Evolutionary conservation across 306 rosid genomes (phyloP).

Genomic region (Mucuna pruriens): DNA sequence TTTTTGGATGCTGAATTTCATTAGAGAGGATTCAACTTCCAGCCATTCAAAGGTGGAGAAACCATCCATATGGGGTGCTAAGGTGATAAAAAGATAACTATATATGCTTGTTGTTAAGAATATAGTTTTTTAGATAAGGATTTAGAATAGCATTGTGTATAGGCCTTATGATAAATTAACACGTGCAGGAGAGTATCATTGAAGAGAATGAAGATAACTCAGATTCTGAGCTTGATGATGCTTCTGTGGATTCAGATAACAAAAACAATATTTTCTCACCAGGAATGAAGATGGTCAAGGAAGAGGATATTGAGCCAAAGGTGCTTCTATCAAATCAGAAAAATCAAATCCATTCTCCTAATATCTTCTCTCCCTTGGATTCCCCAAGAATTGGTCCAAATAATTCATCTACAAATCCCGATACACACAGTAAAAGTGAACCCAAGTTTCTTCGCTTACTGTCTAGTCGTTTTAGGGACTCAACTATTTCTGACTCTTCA

Average conservation of each 20-base stretch:
- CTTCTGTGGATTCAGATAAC: constrained; percentile 48
- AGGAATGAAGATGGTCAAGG: constrained; percentile 45
- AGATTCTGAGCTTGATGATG: constrained; percentile 61
- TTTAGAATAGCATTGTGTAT: constrained; percentile 13
- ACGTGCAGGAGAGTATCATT: constrained; percentile 58
- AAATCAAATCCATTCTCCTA: constrained; percentile 55
- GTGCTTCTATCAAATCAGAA: constrained; percentile 45
- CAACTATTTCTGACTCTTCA: constrained; percentile 53
- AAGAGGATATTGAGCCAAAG: constrained; percentile 44
- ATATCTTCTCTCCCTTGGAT: constrained; percentile 63
- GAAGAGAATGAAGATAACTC: constrained; percentile 69
- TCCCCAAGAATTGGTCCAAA: constrained; percentile 60
- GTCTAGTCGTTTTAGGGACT: constrained; percentile 53
- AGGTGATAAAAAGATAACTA: constrained; percentile 55
- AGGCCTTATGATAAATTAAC: constrained; percentile 25
- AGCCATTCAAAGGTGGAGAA: constrained; percentile 47
- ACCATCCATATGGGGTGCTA: constrained; percentile 54
- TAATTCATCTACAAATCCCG: constrained; percentile 45
- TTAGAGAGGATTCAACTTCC: constrained; percentile 55
- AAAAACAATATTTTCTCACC: constrained; percentile 45
- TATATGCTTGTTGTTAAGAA: neutral
- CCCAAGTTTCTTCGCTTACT: constrained; percentile 56
- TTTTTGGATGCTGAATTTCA: constrained; percentile 42
- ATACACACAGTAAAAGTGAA: constrained; percentile 44
- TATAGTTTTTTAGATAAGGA: constrained; percentile 14